phyloP scores from a whole-genome alignment of 2,329 filamentous ascomycete genomes.

The Graphiopsis chlorocephala region DNA sequence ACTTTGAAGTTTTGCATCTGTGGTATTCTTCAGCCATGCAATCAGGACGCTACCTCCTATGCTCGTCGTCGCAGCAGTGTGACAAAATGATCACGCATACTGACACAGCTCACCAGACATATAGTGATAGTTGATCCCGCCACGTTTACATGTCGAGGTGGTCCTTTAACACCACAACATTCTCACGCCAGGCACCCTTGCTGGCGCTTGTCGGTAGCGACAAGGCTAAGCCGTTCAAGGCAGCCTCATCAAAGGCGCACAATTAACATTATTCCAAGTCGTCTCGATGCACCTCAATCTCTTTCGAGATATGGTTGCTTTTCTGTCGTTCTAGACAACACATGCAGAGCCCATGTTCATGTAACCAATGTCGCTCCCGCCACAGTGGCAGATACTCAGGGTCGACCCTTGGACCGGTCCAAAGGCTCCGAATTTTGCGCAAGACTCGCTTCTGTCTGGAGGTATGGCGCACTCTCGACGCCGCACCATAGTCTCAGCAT shows the following conservation, averaged over 20 bases:
- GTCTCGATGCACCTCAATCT: background rate
- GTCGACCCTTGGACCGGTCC: background rate
- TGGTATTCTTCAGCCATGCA: no score
- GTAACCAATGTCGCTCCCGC: background rate
- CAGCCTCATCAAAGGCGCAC: background rate
- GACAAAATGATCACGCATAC: background rate
- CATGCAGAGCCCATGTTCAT: background rate
- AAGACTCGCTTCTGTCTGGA: background rate
- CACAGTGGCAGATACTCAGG: background rate
- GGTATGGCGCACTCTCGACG: background rate
- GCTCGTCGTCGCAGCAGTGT: background rate
- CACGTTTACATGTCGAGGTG: background rate
- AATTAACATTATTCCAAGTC: background rate
- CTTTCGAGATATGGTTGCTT: background rate
- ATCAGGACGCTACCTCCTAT: background rate
- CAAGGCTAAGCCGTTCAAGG: background rate
- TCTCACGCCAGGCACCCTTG: background rate
- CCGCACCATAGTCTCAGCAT: conserved; percentile 12
- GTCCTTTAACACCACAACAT: background rate
- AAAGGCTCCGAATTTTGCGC: background rate
- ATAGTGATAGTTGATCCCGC: background rate
- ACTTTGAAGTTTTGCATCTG: no score
- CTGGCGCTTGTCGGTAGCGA: background rate
- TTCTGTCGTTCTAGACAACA: background rate
- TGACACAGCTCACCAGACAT: background rate